Base-by-base conservation (phyloP, 192 early-diverging fungal genomes). In the Linnemannia hyalina region DNA sequence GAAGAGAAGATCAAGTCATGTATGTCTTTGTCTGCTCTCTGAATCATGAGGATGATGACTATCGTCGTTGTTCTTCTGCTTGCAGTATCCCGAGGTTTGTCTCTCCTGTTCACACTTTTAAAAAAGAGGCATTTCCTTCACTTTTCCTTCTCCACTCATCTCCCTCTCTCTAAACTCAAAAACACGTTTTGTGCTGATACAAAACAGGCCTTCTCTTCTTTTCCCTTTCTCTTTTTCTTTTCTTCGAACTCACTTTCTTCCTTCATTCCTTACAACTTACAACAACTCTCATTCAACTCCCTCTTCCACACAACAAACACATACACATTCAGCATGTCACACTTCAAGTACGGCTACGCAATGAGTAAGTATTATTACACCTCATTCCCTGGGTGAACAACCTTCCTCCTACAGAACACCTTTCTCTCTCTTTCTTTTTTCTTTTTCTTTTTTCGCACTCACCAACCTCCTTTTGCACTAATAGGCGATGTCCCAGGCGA, bases 311-410 rank as follows among this genome's bases (percentile, higher is more conserved):
- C 55, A 57, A 26, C n/a, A 57, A 57, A 10, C 46, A 3, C 29
- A 75, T 26, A 60, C 57, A 52, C 68, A 36, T 32, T 15, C 68
- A 70, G 23, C n/a, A 81, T 84, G 82, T 72, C 68, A 26, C n/a
- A 41, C 38, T 84, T 84, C 74, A 79, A 84, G 38, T 85, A 80
- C 46, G 83, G 83, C 80, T 85, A 85, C 54, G 83, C 83, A 36
- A 85, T 85, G 83, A 77, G 83, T 85, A 85, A 65, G 78, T 78
- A 16, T 1, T 78, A 16, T 1, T 44, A 4, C 0, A 18, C 7
- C 18, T 41, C 11, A 68, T 7, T 69, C 32, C 4, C 23, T 20
- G 20, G 42, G 5, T 42, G 38, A 60, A 13, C 44, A 11, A 46
- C 44, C 32, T 8, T 54, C 3, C 18, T 65, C 0, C n/a, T 13